Percentiles rank a stretch among this genome's conserved stretches.
Evolutionary conservation across 2,329 filamentous ascomycete genomes (phyloP).

Genomic region (Neodidymelliopsis sp.): DNA sequence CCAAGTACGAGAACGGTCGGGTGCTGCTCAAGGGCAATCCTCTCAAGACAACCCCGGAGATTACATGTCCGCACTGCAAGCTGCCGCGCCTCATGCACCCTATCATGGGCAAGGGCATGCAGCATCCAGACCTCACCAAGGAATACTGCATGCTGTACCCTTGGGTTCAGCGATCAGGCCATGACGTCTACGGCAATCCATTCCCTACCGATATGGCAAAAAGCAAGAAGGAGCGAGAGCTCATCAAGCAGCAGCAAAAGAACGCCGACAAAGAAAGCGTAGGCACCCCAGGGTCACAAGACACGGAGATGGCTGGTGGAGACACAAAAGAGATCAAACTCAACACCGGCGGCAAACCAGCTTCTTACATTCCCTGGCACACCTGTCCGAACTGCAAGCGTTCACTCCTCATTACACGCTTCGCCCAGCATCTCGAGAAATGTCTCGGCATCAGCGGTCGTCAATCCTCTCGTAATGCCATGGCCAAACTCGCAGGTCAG

Average conservation of each 20-base stretch:
- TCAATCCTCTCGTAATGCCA: slow-evolving; percentile 58
- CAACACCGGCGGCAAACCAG: slow-evolving; percentile 56
- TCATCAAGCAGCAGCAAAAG: slow-evolving; percentile 53
- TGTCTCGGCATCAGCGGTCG: slow-evolving; percentile 66
- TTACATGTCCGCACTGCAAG: slow-evolving; percentile 77
- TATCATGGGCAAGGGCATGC: slow-evolving; percentile 73
- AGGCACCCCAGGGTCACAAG: slow-evolving; percentile 55
- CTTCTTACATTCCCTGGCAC: slow-evolving; percentile 60
- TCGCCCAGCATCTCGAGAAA: slow-evolving; percentile 68
- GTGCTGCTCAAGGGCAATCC: slow-evolving; percentile 76
- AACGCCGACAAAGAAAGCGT: slow-evolving; percentile 53
- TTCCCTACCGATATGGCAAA: slow-evolving; percentile 79
- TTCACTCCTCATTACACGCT: slow-evolving; percentile 66
- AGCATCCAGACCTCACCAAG: slow-evolving; percentile 64
- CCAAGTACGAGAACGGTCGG: slow-evolving; percentile 73
- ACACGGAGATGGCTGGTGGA: slow-evolving; percentile 48
- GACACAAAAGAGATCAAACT: slow-evolving; percentile 56
- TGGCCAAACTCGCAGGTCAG: slow-evolving; percentile 53
- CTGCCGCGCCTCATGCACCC: slow-evolving; percentile 77
- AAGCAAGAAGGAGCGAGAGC: slow-evolving; percentile 75
- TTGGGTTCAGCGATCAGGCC: slow-evolving; percentile 77
- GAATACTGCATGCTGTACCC: slow-evolving; percentile 82
- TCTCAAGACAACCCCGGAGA: slow-evolving; percentile 73
- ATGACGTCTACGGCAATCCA: slow-evolving; percentile 83
- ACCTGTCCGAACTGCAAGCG: slow-evolving; percentile 68